Evolutionary conservation across 352 stramenopile species (phyloP).

Genomic region (Phytophthora aleatoria): DNA sequence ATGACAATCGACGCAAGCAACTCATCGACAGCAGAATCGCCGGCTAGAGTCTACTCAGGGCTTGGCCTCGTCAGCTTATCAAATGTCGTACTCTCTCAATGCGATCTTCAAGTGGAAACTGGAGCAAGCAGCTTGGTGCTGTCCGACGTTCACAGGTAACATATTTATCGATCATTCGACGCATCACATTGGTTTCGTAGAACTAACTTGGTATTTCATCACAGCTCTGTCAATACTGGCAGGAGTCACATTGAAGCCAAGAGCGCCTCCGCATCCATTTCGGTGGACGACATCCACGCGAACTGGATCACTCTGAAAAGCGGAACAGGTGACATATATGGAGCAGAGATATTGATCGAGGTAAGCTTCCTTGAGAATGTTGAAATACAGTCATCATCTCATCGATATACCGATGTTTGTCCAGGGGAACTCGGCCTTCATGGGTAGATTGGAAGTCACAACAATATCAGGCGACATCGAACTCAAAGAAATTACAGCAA

Average conservation of each 20-base stretch:
- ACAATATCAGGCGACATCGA: slow-evolving; percentile 62
- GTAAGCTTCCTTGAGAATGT: slow-evolving; percentile 21
- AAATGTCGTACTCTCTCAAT: slow-evolving; percentile 56
- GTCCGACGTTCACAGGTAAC: slow-evolving; percentile 46
- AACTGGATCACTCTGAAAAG: slow-evolving; percentile 69
- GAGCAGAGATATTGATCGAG: slow-evolving; percentile 37
- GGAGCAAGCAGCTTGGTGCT: slow-evolving; percentile 55
- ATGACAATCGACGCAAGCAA: slow-evolving; percentile 47
- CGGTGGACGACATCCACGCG: slow-evolving; percentile 39
- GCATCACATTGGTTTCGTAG: neutral
- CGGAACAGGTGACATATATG: slow-evolving; percentile 49
- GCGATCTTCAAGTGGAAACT: slow-evolving; percentile 54
- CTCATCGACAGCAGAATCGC: slow-evolving; percentile 31
- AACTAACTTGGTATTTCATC: slow-evolving; percentile 4
- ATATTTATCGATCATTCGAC: neutral
- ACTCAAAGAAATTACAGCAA: slow-evolving; percentile 52
- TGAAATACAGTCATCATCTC: neutral
- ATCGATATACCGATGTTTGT: neutral
- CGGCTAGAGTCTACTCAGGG: slow-evolving; percentile 42
- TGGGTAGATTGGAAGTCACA: slow-evolving; percentile 66
- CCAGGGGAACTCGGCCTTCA: slow-evolving; percentile 68
- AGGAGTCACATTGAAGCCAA: slow-evolving; percentile 54
- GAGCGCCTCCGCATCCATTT: slow-evolving; percentile 57
- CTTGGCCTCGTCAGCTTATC: slow-evolving; percentile 52
- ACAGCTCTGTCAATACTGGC: slow-evolving; percentile 50